Evolutionary conservation across 2,329 filamentous ascomycete species (phyloP).

Genomic region (Raffaelea deltoideospora): DNA sequence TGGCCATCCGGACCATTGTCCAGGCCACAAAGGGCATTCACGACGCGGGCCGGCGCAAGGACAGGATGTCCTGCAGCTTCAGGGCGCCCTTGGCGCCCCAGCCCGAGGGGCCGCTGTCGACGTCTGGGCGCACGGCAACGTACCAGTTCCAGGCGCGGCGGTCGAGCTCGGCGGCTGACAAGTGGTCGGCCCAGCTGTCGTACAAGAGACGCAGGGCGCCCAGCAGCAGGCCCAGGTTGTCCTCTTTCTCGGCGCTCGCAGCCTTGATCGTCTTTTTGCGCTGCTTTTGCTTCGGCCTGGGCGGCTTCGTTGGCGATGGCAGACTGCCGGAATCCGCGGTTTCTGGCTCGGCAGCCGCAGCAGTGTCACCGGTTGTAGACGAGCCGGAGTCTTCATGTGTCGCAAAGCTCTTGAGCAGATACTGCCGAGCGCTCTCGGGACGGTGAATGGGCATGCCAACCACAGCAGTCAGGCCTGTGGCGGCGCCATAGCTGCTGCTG

Average conservation of each 20-base stretch:
- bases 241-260: constrained; percentile 45
- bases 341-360: constrained; percentile 7
- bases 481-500: constrained; percentile 5
- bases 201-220: constrained; percentile 58
- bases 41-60: constrained; percentile 26
- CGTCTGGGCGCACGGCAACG: constrained; percentile 56
- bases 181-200: constrained; percentile 54
- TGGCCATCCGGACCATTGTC: too few species aligned
- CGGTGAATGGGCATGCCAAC: constrained; percentile 56
- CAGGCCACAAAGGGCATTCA: too few species aligned
- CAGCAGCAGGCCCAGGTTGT: constrained; percentile 54
- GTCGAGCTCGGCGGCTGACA: constrained; percentile 54
- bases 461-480: constrained; percentile 14
- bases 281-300: constrained; percentile 5
- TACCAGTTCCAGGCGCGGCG: constrained; percentile 73
- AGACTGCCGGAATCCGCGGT: too few species aligned
- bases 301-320: constrained; percentile 9
- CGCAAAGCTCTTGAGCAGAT: constrained; percentile 45
- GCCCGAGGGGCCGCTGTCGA: constrained; percentile 57
- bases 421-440: constrained; percentile 51
- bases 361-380: neutral
- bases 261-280: constrained; percentile 34
- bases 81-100: constrained; percentile 73
- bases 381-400: constrained; percentile 15
- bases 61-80: constrained; percentile 50